Percentiles rank a stretch among this genome's conserved stretches.
phyloP scores from a whole-genome alignment of 2,329 filamentous ascomycete genomes.

The Trichoderma citrinoviride region DNA sequence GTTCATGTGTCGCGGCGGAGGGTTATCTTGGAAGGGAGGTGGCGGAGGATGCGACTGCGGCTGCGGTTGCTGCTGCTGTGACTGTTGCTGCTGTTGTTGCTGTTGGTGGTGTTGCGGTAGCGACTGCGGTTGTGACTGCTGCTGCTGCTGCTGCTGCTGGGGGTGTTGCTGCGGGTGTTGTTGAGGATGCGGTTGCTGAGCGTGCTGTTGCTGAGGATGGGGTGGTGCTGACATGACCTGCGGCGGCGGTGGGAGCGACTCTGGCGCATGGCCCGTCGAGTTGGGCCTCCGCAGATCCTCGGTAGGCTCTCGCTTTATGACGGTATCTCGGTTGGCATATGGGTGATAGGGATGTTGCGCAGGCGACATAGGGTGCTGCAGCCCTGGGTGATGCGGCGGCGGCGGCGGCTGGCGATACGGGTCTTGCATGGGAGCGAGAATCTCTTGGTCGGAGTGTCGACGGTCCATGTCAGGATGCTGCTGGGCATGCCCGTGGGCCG shows the following conservation, averaged over 20 bases:
- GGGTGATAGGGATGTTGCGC: constrained; percentile 45
- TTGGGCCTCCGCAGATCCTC: constrained; percentile 53
- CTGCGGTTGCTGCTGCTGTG: background rate
- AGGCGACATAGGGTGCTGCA: constrained; percentile 38
- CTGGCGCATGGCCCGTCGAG: constrained; percentile 48
- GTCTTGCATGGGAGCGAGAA: constrained; percentile 55
- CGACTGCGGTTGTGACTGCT: background rate
- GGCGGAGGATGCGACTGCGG: constrained; percentile 25
- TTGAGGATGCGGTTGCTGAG: background rate
- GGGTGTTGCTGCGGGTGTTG: background rate
- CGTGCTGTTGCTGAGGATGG: constrained; percentile 29
- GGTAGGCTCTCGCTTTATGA: constrained; percentile 56
- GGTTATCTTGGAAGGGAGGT: constrained; percentile 43
- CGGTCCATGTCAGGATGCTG: constrained; percentile 49
- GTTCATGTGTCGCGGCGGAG: constrained; percentile 50
- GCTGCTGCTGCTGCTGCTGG: background rate
- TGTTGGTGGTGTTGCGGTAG: background rate
- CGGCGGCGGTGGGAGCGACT: constrained; percentile 34
- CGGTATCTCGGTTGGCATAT: constrained; percentile 49
- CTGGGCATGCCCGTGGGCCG: constrained; percentile 33
- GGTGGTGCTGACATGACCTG: constrained; percentile 33
- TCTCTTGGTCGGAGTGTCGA: constrained; percentile 56
- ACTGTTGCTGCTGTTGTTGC: background rate
- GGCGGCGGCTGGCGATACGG: constrained; percentile 40
- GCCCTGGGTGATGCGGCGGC: constrained; percentile 22